Conservation (phyloP, 352 stramenopile species). For the Albugo candida region DNA sequence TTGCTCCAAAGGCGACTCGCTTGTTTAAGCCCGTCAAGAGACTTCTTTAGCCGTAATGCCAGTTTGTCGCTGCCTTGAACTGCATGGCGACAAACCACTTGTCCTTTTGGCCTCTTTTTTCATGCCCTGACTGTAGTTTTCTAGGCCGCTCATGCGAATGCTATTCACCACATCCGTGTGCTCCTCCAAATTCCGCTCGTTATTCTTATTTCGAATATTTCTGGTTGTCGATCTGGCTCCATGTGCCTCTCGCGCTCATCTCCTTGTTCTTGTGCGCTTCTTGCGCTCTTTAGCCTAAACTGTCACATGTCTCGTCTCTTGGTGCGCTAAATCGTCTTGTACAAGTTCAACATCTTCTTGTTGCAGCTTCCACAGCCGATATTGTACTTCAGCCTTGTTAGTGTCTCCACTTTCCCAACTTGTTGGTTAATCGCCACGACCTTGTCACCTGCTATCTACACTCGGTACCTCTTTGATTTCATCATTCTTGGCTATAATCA, state of each 20-base stretch:
- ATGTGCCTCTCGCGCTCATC: too few species aligned
- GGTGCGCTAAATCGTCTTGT: not conserved
- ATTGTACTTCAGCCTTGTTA: not conserved
- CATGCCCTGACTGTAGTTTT: conserved; percentile 9
- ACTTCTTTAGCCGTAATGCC: too few species aligned
- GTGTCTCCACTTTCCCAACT: not conserved
- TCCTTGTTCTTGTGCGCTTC: too few species aligned
- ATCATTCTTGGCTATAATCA: too few species aligned
- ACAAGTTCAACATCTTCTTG: not conserved
- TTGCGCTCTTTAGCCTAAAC: not conserved
- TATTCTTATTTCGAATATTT: too few species aligned
- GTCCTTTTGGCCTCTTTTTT: not conserved
- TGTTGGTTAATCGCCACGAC: not conserved
- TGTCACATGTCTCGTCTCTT: not conserved
- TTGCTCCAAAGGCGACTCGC: too few species aligned
- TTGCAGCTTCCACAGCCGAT: not conserved
- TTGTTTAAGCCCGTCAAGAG: too few species aligned
- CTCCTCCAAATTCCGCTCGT: not conserved
- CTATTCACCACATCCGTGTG: not conserved
- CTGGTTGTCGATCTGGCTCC: too few species aligned
- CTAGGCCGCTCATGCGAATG: conserved; percentile 1
- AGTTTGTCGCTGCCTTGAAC: too few species aligned
- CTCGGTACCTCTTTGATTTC: not conserved
- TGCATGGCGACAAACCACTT: conserved; percentile 1
- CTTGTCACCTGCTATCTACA: not conserved